phyloP scores from a whole-genome alignment of 2,329 filamentous ascomycete species.

The Penicillium sp. region DNA sequence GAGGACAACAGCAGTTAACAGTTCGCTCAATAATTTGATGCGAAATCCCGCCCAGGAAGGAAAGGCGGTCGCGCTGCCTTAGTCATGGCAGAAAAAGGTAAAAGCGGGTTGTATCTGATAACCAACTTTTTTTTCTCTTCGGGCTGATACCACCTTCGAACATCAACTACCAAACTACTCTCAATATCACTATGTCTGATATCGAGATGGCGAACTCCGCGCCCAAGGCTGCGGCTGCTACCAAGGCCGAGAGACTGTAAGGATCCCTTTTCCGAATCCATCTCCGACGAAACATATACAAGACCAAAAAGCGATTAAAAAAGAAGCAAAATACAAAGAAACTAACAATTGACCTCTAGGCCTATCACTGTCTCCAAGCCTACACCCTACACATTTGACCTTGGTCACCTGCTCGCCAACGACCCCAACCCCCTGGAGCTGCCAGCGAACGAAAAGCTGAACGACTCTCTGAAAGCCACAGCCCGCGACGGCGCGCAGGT shows the following conservation, averaged over 20 bases:
- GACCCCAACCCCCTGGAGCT: constrained; percentile 79
- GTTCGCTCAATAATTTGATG: constrained; percentile 25
- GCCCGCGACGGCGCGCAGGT: constrained; percentile 89
- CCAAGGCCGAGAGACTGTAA: constrained; percentile 45
- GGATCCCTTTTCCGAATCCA: constrained; percentile 12
- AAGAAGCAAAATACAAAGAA: constrained; percentile 9
- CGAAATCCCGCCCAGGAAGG: constrained; percentile 23
- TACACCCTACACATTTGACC: constrained; percentile 88
- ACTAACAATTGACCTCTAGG: constrained; percentile 26
- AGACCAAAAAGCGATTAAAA: neutral
- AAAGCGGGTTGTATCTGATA: constrained; percentile 33
- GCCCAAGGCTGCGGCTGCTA: constrained; percentile 14
- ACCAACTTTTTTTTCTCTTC: constrained; percentile 34
- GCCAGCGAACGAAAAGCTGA: constrained; percentile 52
- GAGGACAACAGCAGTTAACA: constrained; percentile 11
- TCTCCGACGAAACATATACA: neutral
- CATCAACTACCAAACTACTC: constrained; percentile 8
- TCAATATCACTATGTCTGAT: constrained; percentile 28
- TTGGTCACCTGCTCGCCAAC: constrained; percentile 79
- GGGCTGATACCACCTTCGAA: constrained; percentile 13
- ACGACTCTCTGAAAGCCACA: constrained; percentile 67
- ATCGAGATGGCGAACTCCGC: constrained; percentile 27
- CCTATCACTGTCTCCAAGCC: constrained; percentile 72
- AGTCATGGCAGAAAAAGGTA: constrained; percentile 20
- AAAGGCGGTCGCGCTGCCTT: constrained; percentile 26